These are phyloP conservation scores for Acephala macrosclerotiorum DNA, from an alignment of 2,329 filamentous ascomycete genomes.

Conservation along the genomic window DNA sequence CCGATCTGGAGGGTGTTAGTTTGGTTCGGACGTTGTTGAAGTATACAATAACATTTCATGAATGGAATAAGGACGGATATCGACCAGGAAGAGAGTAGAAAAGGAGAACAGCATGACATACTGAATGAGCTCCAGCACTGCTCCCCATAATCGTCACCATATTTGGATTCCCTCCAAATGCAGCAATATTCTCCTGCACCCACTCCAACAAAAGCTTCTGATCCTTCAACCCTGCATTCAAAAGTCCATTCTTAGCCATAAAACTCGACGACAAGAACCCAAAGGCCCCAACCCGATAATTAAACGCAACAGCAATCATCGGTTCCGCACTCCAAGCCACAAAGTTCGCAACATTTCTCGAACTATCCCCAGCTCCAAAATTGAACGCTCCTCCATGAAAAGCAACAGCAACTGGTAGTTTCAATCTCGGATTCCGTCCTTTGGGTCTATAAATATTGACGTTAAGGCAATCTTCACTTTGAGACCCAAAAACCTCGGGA, in stretches of 20 bases:
- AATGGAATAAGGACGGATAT: not conserved
- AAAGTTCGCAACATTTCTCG: slow-evolving; percentile 59
- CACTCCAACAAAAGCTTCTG: slow-evolving; percentile 65
- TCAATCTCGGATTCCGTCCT: slow-evolving; percentile 35
- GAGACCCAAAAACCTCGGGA: slow-evolving; percentile 9
- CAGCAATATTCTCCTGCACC: slow-evolving; percentile 65
- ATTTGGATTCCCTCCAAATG: slow-evolving; percentile 65
- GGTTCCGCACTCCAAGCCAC: slow-evolving; percentile 60
- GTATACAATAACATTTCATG: not conserved
- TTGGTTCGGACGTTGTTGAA: not conserved
- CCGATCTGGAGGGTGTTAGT: slow-evolving; percentile 57
- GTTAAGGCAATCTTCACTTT: slow-evolving; percentile 60
- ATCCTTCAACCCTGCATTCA: slow-evolving; percentile 72
- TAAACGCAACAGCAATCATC: slow-evolving; percentile 66
- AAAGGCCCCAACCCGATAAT: slow-evolving; percentile 69
- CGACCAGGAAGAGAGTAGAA: not conserved
- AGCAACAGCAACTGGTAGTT: slow-evolving; percentile 62
- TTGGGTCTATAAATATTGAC: slow-evolving; percentile 55
- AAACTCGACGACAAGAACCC: slow-evolving; percentile 71
- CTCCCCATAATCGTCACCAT: slow-evolving; percentile 68
- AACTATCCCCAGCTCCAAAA: slow-evolving; percentile 51
- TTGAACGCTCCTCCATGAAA: slow-evolving; percentile 71
- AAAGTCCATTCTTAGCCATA: slow-evolving; percentile 59
- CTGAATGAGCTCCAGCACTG: slow-evolving; percentile 69
- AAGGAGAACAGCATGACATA: slow-evolving; percentile 43